phyloP scores from a whole-genome alignment of 2,329 filamentous ascomycete species.

The Penicillium janthinellum region DNA sequence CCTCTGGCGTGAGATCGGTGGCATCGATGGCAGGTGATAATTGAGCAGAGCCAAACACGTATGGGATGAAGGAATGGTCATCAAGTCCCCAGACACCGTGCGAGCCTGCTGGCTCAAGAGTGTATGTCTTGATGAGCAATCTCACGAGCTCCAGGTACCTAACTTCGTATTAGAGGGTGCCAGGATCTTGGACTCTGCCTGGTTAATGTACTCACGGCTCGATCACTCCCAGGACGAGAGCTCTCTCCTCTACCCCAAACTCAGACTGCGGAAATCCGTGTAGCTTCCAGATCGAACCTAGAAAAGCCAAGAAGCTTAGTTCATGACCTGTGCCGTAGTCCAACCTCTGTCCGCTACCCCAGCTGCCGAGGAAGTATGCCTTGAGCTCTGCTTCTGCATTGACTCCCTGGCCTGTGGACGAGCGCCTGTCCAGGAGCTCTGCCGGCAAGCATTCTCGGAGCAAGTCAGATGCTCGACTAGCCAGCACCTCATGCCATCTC shows the following conservation, averaged over 20 bases:
- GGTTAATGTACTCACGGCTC: slow-evolving; percentile 66
- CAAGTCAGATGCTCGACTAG: slow-evolving; percentile 59
- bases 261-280: slow-evolving; percentile 68
- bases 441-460: slow-evolving; percentile 59
- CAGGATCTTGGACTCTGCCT: slow-evolving; percentile 4
- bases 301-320: slow-evolving; percentile 88
- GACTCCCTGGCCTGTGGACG: slow-evolving; percentile 34
- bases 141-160: slow-evolving; percentile 82
- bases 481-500: slow-evolving; percentile 74
- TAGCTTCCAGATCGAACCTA: slow-evolving; percentile 89
- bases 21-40: slow-evolving; percentile 72
- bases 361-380: slow-evolving; percentile 79
- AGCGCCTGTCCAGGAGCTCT: slow-evolving; percentile 45
- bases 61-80: slow-evolving; percentile 91
- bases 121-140: slow-evolving; percentile 84
- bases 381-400: slow-evolving; percentile 68
- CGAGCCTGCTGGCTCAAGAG: slow-evolving; percentile 89
- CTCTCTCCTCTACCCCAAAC: slow-evolving; percentile 65
- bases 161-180: slow-evolving; percentile 12
- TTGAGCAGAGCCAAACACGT: slow-evolving; percentile 94
- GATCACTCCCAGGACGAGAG: slow-evolving; percentile 78
- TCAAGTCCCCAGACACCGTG: slow-evolving; percentile 99
- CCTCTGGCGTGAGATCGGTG: slow-evolving; percentile 66
- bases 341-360: slow-evolving; percentile 83
- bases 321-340: slow-evolving; percentile 98